These are phyloP conservation scores for Ichthyophthirius multifiliis DNA, from an alignment of 169 alveolate species.

Conservation along the genomic window DNA sequence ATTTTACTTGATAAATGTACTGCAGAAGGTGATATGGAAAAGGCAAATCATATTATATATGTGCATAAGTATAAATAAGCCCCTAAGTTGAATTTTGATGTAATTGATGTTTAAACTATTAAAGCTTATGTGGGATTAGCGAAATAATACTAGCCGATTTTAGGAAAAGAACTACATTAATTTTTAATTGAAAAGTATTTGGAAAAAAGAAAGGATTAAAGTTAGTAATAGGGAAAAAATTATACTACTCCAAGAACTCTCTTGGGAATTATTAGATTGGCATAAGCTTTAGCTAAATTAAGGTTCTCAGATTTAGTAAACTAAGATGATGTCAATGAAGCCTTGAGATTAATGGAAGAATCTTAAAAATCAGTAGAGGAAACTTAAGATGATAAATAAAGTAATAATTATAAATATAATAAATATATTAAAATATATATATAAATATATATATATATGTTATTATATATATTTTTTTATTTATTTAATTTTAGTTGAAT, in stretches of 20 bases:
- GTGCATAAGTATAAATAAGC: conserved; percentile 85
- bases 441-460: too few relatives aligned
- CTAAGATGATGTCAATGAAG: conserved; percentile 94
- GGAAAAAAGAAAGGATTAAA: conserved; percentile 77
- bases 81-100: conserved; percentile 35
- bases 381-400: conserved; percentile 38
- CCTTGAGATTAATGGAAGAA: conserved; percentile 91
- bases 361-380: conserved; percentile 84
- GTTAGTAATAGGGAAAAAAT: conserved; percentile 84
- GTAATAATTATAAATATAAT: neutral
- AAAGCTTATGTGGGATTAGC: conserved; percentile 90
- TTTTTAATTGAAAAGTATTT: conserved; percentile 81
- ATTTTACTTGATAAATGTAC: conserved; percentile 47
- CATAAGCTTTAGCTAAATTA: conserved; percentile 92
- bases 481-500: neutral
- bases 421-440: neutral
- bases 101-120: conserved; percentile 75
- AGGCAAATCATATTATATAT: conserved; percentile 93
- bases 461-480: too few relatives aligned
- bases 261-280: conserved; percentile 92
- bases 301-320: conserved; percentile 90
- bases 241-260: conserved; percentile 97
- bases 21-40: conserved; percentile 42
- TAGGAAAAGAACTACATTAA: conserved; percentile 80
- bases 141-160: conserved; percentile 78